phyloP scores from a whole-genome alignment of 164 flowering plant species.

The Annona squamosa region DNA sequence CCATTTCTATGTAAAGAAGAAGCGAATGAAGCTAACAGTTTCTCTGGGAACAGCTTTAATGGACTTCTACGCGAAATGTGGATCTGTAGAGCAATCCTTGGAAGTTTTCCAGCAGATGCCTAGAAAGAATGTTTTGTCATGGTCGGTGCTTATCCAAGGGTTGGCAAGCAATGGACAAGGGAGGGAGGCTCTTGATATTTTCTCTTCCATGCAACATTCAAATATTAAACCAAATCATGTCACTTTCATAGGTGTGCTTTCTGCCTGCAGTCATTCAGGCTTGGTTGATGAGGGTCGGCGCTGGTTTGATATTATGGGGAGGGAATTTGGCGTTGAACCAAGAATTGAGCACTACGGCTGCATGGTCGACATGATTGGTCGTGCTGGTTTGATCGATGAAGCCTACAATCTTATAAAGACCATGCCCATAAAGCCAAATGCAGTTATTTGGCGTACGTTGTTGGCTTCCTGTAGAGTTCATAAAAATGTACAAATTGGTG shows the following conservation, averaged over 20 bases:
- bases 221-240: slow-evolving; percentile 33
- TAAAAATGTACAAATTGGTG: slow-evolving; percentile 36
- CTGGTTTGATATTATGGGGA: slow-evolving; percentile 29
- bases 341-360: slow-evolving; percentile 44
- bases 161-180: slow-evolving; percentile 36
- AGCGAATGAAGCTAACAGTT: slow-evolving; percentile 30
- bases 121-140: slow-evolving; percentile 29
- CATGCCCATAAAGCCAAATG: slow-evolving; percentile 40
- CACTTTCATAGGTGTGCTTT: slow-evolving; percentile 39
- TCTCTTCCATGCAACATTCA: slow-evolving; percentile 20
- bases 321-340: slow-evolving; percentile 39
- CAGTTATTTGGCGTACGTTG: slow-evolving; percentile 39
- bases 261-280: slow-evolving; percentile 44
- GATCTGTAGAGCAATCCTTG: slow-evolving; percentile 26
- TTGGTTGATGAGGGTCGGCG: slow-evolving; percentile 36
- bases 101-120: slow-evolving; percentile 36
- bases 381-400: slow-evolving; percentile 40
- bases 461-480: slow-evolving; percentile 39
- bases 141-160: slow-evolving; percentile 41
- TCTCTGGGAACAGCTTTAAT: slow-evolving; percentile 39
- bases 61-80: slow-evolving; percentile 47
- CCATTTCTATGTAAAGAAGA: slow-evolving; percentile 31
- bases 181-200: slow-evolving; percentile 28
- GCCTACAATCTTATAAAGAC: slow-evolving; percentile 34
- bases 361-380: slow-evolving; percentile 46